Conservation (phyloP, 2,329 filamentous ascomycete genomes). For the Colletotrichum chlorophyti region DNA sequence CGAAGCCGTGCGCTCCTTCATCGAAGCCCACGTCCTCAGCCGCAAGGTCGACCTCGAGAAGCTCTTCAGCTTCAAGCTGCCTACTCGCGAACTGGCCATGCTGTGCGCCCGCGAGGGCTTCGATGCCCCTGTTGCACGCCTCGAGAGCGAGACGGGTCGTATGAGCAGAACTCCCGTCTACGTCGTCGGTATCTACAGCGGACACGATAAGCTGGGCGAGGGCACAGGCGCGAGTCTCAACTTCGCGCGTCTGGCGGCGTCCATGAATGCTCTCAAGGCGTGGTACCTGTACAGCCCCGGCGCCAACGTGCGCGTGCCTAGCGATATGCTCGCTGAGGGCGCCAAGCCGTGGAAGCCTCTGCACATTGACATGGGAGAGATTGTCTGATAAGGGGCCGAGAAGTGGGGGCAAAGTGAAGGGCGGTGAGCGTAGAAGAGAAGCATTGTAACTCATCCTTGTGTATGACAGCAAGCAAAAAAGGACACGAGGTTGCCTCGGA, state of each 20-base stretch:
- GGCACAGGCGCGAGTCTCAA: conserved; percentile 81
- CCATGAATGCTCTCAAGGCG: conserved; percentile 84
- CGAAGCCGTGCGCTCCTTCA: conserved; percentile 80
- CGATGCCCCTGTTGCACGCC: conserved; percentile 82
- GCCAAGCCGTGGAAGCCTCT: conserved; percentile 70
- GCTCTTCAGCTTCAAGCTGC: conserved; percentile 85
- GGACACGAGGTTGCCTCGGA: no score
- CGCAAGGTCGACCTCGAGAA: conserved; percentile 77
- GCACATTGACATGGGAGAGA: conserved; percentile 75
- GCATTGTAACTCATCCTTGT: conserved; percentile 16
- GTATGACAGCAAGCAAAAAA: no score
- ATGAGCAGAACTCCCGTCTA: conserved; percentile 86
- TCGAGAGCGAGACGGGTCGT: conserved; percentile 91
- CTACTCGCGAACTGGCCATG: conserved; percentile 81
- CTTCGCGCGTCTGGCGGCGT: conserved; percentile 78
- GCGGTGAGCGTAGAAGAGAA: no score
- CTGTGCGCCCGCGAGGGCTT: conserved; percentile 91
- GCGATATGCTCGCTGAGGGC: conserved; percentile 69
- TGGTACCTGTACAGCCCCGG: conserved; percentile 96
- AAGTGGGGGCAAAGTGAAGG: background rate
- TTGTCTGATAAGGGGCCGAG: conserved; percentile 51
- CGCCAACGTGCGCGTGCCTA: conserved; percentile 68
- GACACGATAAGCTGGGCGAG: conserved; percentile 89
- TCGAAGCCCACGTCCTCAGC: conserved; percentile 82
- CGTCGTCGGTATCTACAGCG: conserved; percentile 93